Evolutionary conservation across 345 rosid genomes (phyloP), one percentile per base, ranked within the genome.

Genomic region (Hypericum perforatum): DNA sequence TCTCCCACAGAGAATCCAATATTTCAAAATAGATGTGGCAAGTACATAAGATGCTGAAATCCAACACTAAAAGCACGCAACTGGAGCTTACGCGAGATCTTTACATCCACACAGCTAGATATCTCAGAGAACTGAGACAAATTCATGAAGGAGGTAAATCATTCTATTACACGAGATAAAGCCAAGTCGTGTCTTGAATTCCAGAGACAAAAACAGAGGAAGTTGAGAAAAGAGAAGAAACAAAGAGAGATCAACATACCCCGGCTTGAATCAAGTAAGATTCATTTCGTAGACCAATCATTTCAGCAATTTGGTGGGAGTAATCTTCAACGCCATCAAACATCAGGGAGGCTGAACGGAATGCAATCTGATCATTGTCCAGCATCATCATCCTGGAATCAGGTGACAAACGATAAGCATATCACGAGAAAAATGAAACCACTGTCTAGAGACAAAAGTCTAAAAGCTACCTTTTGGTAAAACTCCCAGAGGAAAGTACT

Each of bases 301-400:
- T 94, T 74, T 89, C 79, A 7, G 99, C 97, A 46, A 94, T 89
- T 73, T 94, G 99, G 72, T 89, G 97, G 0, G 99, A 85, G 74
- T 94, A 94, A 58, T 94, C 99, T 80, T 94, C 99, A 51, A 94
- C 78, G 36, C 95, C 89, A 71, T 94, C 95, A 75, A 70, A 89
- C 82, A 79, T 89, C 53, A 66, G 80, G 16, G 94, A 80, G 40
- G 89, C 86, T 22, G 99, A 89, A 29, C 95, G 84, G 53, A 94
- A 94, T 16, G 99, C 89, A 62, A 94, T 86, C 68, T 89, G 97
- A 50, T 94, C 95, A 9, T 89, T 91, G 38, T 94, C 97, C 79
- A 92, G 51, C 80, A 89, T 86, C 99, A 94, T 89, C 97, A 94
- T 94, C 72, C 98, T 91, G 60, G 37, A 61, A 71, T 59, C 29